Conservation (phyloP, 257 asterid genomes). For the Solanum ossicruentum region DNA sequence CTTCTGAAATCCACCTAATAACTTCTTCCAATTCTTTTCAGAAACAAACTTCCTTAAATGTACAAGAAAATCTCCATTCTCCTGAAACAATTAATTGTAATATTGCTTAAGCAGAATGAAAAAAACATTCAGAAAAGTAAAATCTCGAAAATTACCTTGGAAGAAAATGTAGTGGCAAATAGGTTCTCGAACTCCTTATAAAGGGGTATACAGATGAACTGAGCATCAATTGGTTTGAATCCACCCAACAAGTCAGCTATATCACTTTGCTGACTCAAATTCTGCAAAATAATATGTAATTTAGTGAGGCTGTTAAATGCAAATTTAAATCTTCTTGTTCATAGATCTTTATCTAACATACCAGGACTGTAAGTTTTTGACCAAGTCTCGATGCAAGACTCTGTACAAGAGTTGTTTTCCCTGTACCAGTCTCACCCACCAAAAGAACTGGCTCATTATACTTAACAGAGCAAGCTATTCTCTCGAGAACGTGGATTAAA, state of each 20-base stretch:
- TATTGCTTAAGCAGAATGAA: neutral
- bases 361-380: constrained; percentile 86
- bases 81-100: constrained; percentile 28
- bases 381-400: constrained; percentile 63
- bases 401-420: constrained; percentile 97
- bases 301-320: neutral
- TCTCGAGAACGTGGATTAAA: constrained; percentile 77
- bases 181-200: constrained; percentile 68
- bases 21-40: constrained; percentile 63
- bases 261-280: constrained; percentile 95
- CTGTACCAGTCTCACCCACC: constrained; percentile 99
- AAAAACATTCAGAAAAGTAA: neutral
- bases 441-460: constrained; percentile 84
- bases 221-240: constrained; percentile 79
- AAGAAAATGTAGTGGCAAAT: constrained; percentile 42
- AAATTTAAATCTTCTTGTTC: neutral
- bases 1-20: constrained; percentile 49
- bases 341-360: constrained; percentile 18
- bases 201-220: constrained; percentile 57
- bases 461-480: constrained; percentile 74
- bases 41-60: constrained; percentile 24
- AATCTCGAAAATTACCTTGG: constrained; percentile 33
- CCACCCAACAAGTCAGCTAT: constrained; percentile 88
- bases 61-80: constrained; percentile 28
- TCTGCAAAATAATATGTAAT: constrained; percentile 40